phyloP scores from a whole-genome alignment of 805 yeast genomes.

The Vanderwaltozyma tropicalis region DNA sequence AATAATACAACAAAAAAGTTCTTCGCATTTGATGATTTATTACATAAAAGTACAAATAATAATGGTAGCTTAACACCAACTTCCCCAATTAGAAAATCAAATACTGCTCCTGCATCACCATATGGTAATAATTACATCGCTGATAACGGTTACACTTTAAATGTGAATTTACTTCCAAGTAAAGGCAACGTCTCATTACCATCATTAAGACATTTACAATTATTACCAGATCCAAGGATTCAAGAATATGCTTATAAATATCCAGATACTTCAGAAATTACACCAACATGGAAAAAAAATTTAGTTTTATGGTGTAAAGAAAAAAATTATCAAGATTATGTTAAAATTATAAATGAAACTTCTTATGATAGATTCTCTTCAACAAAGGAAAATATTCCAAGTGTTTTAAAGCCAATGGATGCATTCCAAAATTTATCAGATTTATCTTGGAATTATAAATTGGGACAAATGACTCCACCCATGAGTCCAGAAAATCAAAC shows the following conservation, averaged over 20 bases:
- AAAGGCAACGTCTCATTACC: constrained; percentile 12
- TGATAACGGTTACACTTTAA: background rate
- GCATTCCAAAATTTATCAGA: constrained; percentile 18
- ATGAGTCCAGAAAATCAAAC: constrained; percentile 14
- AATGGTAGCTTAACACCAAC: background rate
- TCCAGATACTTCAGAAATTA: constrained; percentile 28
- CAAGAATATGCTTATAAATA: constrained; percentile 25
- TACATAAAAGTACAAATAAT: background rate
- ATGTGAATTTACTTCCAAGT: background rate
- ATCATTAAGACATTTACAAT: constrained; percentile 24
- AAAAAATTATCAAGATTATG: constrained; percentile 23
- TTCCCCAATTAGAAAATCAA: constrained; percentile 12
- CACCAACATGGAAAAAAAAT: constrained; percentile 26
- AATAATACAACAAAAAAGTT: background rate
- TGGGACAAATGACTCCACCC: constrained; percentile 26
- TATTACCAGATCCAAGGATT: constrained; percentile 22
- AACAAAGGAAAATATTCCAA: constrained; percentile 10
- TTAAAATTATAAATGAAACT: constrained; percentile 12
- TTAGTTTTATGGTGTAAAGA: constrained; percentile 27
- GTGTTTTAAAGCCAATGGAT: constrained; percentile 23
- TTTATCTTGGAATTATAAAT: background rate
- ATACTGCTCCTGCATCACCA: constrained; percentile 28
- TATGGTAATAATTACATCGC: background rate
- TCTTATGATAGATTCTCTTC: constrained; percentile 4
- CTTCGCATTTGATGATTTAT: constrained; percentile 3